phyloP scores from a whole-genome alignment of 164 flowering plant genomes.

The Berberis thunbergii region DNA sequence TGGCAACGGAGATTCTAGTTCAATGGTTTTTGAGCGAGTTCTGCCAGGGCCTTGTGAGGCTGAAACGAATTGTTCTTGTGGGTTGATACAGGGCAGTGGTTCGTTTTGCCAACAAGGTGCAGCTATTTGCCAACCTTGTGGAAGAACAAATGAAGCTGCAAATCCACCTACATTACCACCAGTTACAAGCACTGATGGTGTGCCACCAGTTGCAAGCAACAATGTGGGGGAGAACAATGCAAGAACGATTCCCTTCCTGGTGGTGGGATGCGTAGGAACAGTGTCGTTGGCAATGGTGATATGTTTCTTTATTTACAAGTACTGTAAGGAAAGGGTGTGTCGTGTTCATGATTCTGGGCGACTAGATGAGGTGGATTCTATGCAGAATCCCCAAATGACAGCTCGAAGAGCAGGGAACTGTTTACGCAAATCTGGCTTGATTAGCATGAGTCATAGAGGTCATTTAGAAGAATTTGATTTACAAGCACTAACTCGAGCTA shows the following conservation, averaged over 20 bases:
- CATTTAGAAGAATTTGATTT: constrained; percentile 56
- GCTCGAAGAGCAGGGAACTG: constrained; percentile 14
- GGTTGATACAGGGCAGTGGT: constrained; percentile 15
- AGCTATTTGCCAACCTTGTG: constrained; percentile 30
- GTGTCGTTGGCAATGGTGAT: constrained; percentile 14
- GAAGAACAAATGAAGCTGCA: not conserved
- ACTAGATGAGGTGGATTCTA: constrained; percentile 24
- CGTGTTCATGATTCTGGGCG: constrained; percentile 78
- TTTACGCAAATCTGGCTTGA: constrained; percentile 44
- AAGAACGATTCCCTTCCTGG: constrained; percentile 43
- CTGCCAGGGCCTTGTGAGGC: constrained; percentile 53
- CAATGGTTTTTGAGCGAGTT: constrained; percentile 29
- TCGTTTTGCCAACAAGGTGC: constrained; percentile 25
- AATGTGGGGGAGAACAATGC: constrained; percentile 8
- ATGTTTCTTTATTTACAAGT: constrained; percentile 22
- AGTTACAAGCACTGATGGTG: not conserved
- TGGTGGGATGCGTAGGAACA: constrained; percentile 52
- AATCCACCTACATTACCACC: constrained; percentile 6
- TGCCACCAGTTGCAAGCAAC: not conserved
- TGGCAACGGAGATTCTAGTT: constrained; percentile 14
- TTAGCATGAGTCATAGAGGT: constrained; percentile 39
- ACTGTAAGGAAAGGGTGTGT: constrained; percentile 24
- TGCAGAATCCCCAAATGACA: not conserved
- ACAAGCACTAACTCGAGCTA: constrained; percentile 26
- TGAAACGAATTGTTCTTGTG: constrained; percentile 23